A percentile compares a stretch with the other conserved stretches of the same genome.
phyloP scores from a whole-genome alignment of 305 asterid genomes.

The Fraxinus dipetala region DNA sequence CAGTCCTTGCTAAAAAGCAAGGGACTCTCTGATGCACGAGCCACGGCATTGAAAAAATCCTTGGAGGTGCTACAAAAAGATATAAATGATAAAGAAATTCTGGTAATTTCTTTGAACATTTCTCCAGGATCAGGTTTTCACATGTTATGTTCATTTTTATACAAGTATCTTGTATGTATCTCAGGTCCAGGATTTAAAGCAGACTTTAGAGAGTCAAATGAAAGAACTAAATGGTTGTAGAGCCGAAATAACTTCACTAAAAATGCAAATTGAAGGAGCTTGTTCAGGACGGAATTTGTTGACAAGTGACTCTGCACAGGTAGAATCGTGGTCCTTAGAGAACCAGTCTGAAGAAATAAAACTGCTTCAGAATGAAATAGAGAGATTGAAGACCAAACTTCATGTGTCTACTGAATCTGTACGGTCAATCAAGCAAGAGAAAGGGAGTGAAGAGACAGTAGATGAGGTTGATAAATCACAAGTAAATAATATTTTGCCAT shows the following conservation, averaged over 20 bases:
- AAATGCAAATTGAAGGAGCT: slow-evolving; percentile 79
- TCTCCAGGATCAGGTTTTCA: slow-evolving; percentile 10
- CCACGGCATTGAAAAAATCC: slow-evolving; percentile 62
- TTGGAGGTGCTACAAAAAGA: slow-evolving; percentile 84
- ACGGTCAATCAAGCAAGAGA: slow-evolving; percentile 34
- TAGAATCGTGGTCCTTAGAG: slow-evolving; percentile 34
- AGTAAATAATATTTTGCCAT: slow-evolving; percentile 28
- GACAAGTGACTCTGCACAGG: slow-evolving; percentile 31
- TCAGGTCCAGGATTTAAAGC: slow-evolving; percentile 84
- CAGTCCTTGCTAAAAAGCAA: slow-evolving; percentile 65
- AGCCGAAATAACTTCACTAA: slow-evolving; percentile 94
- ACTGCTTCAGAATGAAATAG: slow-evolving; percentile 43
- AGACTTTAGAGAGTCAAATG: slow-evolving; percentile 63
- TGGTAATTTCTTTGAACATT: slow-evolving; percentile 39
- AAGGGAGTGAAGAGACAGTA: slow-evolving; percentile 30
- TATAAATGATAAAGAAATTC: slow-evolving; percentile 73
- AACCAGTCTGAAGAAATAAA: slow-evolving; percentile 38
- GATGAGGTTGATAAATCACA: slow-evolving; percentile 37
- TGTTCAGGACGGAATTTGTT: slow-evolving; percentile 48
- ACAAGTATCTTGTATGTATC: slow-evolving; percentile 24
- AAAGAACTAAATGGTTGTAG: slow-evolving; percentile 85
- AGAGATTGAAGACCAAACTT: slow-evolving; percentile 36
- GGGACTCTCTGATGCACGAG: slow-evolving; percentile 69
- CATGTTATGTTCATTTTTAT: slow-evolving; percentile 21
- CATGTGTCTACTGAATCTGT: slow-evolving; percentile 31